These are phyloP conservation scores for Thraustotheca clavata DNA, from an alignment of 352 stramenopile genomes.

Conservation along the genomic window DNA sequence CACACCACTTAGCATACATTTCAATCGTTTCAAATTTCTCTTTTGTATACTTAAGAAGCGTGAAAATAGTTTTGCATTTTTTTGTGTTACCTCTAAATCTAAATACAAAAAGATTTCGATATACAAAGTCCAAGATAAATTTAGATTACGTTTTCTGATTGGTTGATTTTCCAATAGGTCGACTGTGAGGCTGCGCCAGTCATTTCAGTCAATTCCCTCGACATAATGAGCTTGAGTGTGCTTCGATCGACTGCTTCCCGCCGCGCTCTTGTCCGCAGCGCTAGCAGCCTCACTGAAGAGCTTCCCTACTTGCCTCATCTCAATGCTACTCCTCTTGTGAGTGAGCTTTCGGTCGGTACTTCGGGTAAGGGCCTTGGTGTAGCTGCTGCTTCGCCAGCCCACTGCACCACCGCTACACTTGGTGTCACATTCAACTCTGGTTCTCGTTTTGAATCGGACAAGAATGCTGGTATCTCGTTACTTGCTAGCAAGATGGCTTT, in stretches of 20 bases:
- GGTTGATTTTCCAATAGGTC: not conserved
- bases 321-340: not conserved
- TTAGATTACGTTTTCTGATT: not conserved
- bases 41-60: too few species aligned
- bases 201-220: conserved; percentile 20
- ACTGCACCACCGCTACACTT: conserved; percentile 34
- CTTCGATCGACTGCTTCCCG: conserved; percentile 15
- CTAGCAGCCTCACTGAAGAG: conserved; percentile 11
- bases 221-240: conserved; percentile 21
- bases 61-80: too few species aligned
- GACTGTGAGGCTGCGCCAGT: conserved; percentile 4
- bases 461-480: conserved; percentile 63
- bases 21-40: too few species aligned
- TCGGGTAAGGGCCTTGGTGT: conserved; percentile 13
- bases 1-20: too few species aligned
- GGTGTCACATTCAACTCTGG: conserved; percentile 56
- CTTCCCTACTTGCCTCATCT: conserved; percentile 5
- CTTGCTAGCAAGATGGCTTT: conserved; percentile 81
- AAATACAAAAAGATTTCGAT: too few species aligned
- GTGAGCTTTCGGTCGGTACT: conserved; percentile 3
- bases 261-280: not conserved
- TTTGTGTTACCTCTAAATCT: too few species aligned
- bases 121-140: not conserved
- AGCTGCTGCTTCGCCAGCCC: conserved; percentile 1
- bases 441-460: conserved; percentile 53